These are phyloP conservation scores for Penicillium salamii DNA, from an alignment of 495 filamentous ascomycete species.

Conservation along the genomic window DNA sequence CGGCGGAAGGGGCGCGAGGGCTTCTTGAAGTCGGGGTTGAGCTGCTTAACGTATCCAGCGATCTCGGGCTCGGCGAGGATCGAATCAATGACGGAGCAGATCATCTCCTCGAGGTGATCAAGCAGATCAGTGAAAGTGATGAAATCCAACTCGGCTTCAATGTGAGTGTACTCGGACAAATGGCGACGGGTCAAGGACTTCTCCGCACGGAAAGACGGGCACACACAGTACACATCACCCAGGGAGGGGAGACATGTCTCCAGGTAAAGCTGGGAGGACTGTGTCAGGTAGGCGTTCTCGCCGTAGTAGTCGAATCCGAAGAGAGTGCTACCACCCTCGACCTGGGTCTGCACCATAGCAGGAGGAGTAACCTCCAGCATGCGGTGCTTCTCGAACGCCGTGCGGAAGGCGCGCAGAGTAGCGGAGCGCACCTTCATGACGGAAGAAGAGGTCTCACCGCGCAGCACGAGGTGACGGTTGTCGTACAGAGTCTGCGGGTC, in stretches of 20 bases:
- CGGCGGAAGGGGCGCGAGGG: constrained; percentile 86
- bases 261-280: constrained; percentile 97
- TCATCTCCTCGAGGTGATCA: constrained; percentile 83
- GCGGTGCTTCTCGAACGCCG: constrained; percentile 73
- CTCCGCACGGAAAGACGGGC: constrained; percentile 97
- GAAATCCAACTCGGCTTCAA: constrained; percentile 96
- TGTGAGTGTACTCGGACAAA: constrained; percentile 92
- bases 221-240: constrained; percentile 95
- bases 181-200: constrained; percentile 93
- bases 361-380: constrained; percentile 87
- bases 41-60: constrained; percentile 66
- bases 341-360: constrained; percentile 97
- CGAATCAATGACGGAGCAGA: constrained; percentile 80
- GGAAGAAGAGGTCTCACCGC: constrained; percentile 81
- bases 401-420: constrained; percentile 78
- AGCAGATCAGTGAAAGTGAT: constrained; percentile 92
- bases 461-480: constrained; percentile 86
- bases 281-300: constrained; percentile 89
- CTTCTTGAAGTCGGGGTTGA: constrained; percentile 84
- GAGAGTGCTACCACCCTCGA: constrained; percentile 92
- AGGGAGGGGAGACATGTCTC: constrained; percentile 90
- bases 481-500: constrained; percentile 81
- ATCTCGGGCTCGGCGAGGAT: constrained; percentile 69
- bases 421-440: constrained; percentile 91
- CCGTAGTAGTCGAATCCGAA: constrained; percentile 96